A percentile compares a stretch with the other conserved stretches of the same genome.
These are phyloP conservation scores for Verticillium albo-atrum DNA, from an alignment of 2,329 filamentous ascomycete genomes.

Conservation along the genomic window DNA sequence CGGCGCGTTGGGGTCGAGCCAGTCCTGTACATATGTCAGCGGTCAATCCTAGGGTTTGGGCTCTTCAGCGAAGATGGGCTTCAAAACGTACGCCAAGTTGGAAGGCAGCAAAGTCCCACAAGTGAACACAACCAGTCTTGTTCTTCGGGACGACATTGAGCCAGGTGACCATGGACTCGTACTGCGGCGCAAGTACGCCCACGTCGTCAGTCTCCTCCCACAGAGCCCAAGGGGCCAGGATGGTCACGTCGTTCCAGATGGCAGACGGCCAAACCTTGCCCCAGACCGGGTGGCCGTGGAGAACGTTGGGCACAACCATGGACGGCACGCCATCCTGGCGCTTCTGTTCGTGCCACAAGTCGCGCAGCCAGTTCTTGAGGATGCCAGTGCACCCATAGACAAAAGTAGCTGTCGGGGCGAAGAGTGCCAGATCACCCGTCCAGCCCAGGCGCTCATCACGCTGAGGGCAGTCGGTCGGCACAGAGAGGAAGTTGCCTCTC, in stretches of 20 bases:
- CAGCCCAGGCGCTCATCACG: slow-evolving; percentile 8
- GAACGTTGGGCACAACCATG: slow-evolving; percentile 21
- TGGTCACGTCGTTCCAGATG: slow-evolving; percentile 8
- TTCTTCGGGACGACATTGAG: neutral
- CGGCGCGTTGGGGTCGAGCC: slow-evolving; percentile 26
- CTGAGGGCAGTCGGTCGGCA: slow-evolving; percentile 11
- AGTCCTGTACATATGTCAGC: slow-evolving; percentile 12
- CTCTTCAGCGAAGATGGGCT: neutral
- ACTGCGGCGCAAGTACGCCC: slow-evolving; percentile 2
- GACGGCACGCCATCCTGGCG: slow-evolving; percentile 29
- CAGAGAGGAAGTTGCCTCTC: slow-evolving; percentile 9
- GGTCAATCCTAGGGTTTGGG: neutral
- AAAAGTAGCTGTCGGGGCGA: slow-evolving; percentile 3
- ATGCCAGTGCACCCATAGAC: slow-evolving; percentile 5
- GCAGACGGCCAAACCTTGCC: slow-evolving; percentile 10
- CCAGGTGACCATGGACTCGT: slow-evolving; percentile 3
- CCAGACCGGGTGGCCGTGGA: slow-evolving; percentile 8
- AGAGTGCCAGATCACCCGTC: slow-evolving; percentile 7
- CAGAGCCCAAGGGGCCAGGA: slow-evolving; percentile 4
- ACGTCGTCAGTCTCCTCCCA: slow-evolving; percentile 4
- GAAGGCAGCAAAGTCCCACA: slow-evolving; percentile 3
- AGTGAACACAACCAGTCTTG: neutral
- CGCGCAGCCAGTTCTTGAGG: slow-evolving; percentile 6
- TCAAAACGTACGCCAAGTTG: slow-evolving; percentile 4
- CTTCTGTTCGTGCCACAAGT: slow-evolving; percentile 15